Conservation (phyloP, 305 asterid species). For the Rubia occidens region DNA sequence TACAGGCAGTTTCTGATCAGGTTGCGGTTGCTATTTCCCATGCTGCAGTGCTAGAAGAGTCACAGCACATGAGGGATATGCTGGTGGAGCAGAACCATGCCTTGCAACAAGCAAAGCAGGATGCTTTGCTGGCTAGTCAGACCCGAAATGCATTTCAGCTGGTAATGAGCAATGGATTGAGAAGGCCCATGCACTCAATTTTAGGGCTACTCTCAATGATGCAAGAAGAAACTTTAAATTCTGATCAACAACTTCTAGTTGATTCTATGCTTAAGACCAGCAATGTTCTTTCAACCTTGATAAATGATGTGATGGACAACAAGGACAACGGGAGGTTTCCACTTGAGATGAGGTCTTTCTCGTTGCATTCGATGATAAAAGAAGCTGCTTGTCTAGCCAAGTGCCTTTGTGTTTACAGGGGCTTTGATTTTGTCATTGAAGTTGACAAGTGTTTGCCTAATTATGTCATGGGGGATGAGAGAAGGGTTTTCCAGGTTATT, state of each 20-base stretch:
- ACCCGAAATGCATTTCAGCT: constrained; percentile 76
- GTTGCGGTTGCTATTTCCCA: constrained; percentile 98
- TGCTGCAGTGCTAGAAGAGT: constrained; percentile 93
- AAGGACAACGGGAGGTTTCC: constrained; percentile 62
- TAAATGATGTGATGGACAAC: constrained; percentile 73
- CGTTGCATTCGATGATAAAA: constrained; percentile 58
- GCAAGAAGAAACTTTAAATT: constrained; percentile 53
- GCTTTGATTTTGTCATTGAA: constrained; percentile 48
- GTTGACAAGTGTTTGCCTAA: constrained; percentile 65
- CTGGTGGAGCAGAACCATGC: constrained; percentile 77
- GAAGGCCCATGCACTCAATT: constrained; percentile 97
- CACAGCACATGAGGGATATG: constrained; percentile 76
- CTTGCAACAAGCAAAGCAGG: constrained; percentile 70
- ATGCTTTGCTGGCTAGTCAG: constrained; percentile 80
- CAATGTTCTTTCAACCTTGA: constrained; percentile 63
- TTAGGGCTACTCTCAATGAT: constrained; percentile 67
- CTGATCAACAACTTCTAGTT: constrained; percentile 59
- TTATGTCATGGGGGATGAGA: constrained; percentile 85
- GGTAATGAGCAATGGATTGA: constrained; percentile 85
- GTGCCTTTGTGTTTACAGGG: constrained; percentile 61
- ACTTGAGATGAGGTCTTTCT: constrained; percentile 60
- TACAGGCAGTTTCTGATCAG: constrained; percentile 91
- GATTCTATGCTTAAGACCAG: constrained; percentile 74
- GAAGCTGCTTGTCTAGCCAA: constrained; percentile 79
- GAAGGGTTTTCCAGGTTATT: constrained; percentile 76